A percentile compares a stretch with the other conserved stretches of the same genome.
Conservation (phyloP, 768 basidiomycete species). For the Austroboletus festivus region DNA sequence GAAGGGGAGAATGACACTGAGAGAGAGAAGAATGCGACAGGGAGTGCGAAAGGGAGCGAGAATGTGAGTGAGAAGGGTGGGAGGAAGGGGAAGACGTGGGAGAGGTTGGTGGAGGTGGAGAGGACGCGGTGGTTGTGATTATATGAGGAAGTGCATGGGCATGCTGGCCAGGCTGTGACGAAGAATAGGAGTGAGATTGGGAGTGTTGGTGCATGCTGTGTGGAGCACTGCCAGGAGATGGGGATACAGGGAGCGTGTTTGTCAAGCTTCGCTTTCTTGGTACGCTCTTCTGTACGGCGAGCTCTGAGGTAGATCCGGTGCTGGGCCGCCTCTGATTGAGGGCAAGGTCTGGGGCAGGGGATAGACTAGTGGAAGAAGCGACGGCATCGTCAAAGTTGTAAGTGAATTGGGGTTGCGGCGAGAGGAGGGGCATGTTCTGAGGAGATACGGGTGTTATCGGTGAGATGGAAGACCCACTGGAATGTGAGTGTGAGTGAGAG, state of each 20-base stretch:
- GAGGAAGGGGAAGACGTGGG: slow-evolving; percentile 24
- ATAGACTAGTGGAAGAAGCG: slow-evolving; percentile 25
- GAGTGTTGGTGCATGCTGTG: slow-evolving; percentile 27
- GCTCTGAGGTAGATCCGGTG: slow-evolving; percentile 46
- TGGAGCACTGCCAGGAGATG: neutral
- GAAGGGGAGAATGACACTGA: slow-evolving; percentile 16
- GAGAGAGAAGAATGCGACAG: slow-evolving; percentile 22
- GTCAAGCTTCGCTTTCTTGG: slow-evolving; percentile 69
- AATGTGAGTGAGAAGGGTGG: slow-evolving; percentile 22
- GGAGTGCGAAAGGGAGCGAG: slow-evolving; percentile 20
- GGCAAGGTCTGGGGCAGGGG: slow-evolving; percentile 27
- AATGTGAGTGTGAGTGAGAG: slow-evolving; percentile 22
- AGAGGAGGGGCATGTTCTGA: slow-evolving; percentile 42
- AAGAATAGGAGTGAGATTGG: slow-evolving; percentile 25
- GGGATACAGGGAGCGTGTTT: slow-evolving; percentile 36
- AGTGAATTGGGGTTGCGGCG: slow-evolving; percentile 41
- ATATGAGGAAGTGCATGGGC: slow-evolving; percentile 19
- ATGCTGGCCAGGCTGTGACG: slow-evolving; percentile 9
- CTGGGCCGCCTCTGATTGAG: slow-evolving; percentile 35
- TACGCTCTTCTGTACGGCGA: slow-evolving; percentile 45
- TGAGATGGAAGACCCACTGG: slow-evolving; percentile 34
- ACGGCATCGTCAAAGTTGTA: slow-evolving; percentile 49
- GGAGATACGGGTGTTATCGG: slow-evolving; percentile 60
- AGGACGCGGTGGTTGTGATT: slow-evolving; percentile 32
- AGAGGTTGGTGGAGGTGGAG: slow-evolving; percentile 25